Evolutionary conservation across 2,329 filamentous ascomycete genomes (phyloP).

Genomic region (Alternaria tenuissima): DNA sequence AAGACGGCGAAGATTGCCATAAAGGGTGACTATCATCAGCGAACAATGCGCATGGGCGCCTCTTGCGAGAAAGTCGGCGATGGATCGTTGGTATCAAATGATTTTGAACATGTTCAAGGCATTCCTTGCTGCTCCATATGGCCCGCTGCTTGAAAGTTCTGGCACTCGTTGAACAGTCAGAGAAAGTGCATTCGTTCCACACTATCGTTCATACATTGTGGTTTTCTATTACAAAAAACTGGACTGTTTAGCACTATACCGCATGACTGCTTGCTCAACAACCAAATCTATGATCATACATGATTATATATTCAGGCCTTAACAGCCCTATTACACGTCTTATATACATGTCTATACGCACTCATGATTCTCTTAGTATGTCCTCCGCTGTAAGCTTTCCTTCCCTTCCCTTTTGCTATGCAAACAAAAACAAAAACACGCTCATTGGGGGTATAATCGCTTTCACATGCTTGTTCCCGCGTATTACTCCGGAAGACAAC

Average conservation of each 20-base stretch:
- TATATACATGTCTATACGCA: not conserved
- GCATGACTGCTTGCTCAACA: too few relatives aligned
- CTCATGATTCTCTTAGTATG: not conserved
- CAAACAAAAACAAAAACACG: not conserved
- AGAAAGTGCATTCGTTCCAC: too few relatives aligned
- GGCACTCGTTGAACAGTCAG: too few relatives aligned
- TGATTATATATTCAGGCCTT: not conserved
- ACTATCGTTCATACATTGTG: too few relatives aligned
- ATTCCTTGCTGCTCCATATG: not conserved
- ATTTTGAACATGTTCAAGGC: not conserved
- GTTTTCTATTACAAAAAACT: too few relatives aligned
- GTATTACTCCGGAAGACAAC: not conserved
- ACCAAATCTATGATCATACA: not conserved
- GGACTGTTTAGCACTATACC: too few relatives aligned
- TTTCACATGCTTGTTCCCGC: not conserved
- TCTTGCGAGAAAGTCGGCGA: not conserved
- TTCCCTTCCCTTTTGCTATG: not conserved
- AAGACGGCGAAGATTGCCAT: not conserved
- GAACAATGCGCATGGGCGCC: not conserved
- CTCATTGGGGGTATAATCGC: not conserved
- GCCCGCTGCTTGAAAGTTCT: not conserved
- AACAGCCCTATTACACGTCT: not conserved
- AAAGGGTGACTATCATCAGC: not conserved
- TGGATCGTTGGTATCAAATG: not conserved
- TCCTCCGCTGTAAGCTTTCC: not conserved